phyloP scores from a whole-genome alignment of 1,284 basidiomycete genomes.

The Heterobasidion irregulare region DNA sequence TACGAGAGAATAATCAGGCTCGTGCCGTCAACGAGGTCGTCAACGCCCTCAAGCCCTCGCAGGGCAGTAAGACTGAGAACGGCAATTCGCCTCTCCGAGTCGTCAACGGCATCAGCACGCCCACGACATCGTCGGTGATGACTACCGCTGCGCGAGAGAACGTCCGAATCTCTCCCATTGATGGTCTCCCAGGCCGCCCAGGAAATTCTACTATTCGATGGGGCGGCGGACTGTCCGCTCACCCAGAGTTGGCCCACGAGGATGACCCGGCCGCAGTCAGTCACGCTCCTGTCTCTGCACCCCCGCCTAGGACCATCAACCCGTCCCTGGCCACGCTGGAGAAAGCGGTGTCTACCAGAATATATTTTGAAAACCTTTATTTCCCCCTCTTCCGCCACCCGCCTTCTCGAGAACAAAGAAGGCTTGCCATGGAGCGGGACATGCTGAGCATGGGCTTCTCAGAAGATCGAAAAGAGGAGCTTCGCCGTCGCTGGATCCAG shows the following conservation, averaged over 20 bases:
- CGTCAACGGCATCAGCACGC: slow-evolving; percentile 70
- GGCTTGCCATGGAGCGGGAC: slow-evolving; percentile 81
- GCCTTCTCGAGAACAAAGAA: slow-evolving; percentile 78
- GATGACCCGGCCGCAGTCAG: slow-evolving; percentile 23
- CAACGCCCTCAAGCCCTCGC: slow-evolving; percentile 52
- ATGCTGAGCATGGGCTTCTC: slow-evolving; percentile 69
- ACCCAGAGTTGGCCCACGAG: slow-evolving; percentile 58
- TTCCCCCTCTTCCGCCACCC: slow-evolving; percentile 84
- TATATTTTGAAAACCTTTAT: slow-evolving; percentile 96
- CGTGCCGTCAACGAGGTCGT: slow-evolving; percentile 79
- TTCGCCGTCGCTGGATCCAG: slow-evolving; percentile 73
- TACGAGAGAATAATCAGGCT: slow-evolving; percentile 70
- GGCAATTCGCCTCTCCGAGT: slow-evolving; percentile 60
- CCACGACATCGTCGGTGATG: slow-evolving; percentile 57
- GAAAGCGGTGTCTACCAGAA: slow-evolving; percentile 85
- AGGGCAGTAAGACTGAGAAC: slow-evolving; percentile 26
- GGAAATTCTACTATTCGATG: slow-evolving; percentile 54
- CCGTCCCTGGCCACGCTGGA: slow-evolving; percentile 89
- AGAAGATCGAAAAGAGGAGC: slow-evolving; percentile 61
- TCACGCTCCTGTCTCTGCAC: slow-evolving; percentile 1
- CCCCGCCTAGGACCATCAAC: slow-evolving; percentile 46
- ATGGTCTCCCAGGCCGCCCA: slow-evolving; percentile 49
- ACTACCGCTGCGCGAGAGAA: slow-evolving; percentile 69
- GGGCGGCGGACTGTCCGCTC: slow-evolving; percentile 49
- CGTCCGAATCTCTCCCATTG: slow-evolving; percentile 37